Evolutionary conservation across 345 rosid species (phyloP), one percentile per base, ranked within the genome.

Genomic region (Corchorus capsularis): DNA sequence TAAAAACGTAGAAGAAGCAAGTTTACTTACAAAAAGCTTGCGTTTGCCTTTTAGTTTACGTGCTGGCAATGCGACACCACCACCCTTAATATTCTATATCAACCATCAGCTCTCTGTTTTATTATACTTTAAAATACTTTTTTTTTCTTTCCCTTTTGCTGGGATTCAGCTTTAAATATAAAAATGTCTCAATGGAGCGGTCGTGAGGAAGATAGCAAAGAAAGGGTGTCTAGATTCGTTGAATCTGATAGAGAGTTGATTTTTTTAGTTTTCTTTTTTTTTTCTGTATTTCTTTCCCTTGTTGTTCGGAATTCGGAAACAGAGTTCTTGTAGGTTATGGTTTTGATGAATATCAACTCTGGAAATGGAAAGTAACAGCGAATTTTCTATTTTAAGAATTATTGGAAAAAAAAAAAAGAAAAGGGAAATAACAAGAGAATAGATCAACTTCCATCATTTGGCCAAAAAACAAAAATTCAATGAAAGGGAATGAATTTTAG

Each of bases 141-240:
- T 41, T 27, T 27, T 20, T 22, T 27, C 27, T 27, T 27, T 27
- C 27, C 0, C 34, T 1, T 20, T 68, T 22, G 20, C 41, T 15
- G 56, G 57, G 59, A 49, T 69, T 69, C 59, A 50, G 32, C 72
- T 13, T 52, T 50, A 0, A 4, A 50, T 19, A 45, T 69, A 52
- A 17, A 27, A 27, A 47, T 47, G 20, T 47, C 19, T 27, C 56
- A 15, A 32, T 4, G 19, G 50, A 20, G 54, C 19, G n/a, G 46
- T 12, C 14, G 32, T 8, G 59, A 50, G 32, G 20, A 63, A 39
- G 43, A 63, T 32, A 5, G n/a, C 64, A 60, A 32, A 4, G 39
- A 70, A 70, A 53, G 2, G 49, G 11, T n/a, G 74, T 54, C 62
- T 37, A 70, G 11, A 54, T 70, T 70, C 74, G 9, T 70, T 70